phyloP scores from a whole-genome alignment of 768 basidiomycete genomes.

The Tylopilus subfusipes region DNA sequence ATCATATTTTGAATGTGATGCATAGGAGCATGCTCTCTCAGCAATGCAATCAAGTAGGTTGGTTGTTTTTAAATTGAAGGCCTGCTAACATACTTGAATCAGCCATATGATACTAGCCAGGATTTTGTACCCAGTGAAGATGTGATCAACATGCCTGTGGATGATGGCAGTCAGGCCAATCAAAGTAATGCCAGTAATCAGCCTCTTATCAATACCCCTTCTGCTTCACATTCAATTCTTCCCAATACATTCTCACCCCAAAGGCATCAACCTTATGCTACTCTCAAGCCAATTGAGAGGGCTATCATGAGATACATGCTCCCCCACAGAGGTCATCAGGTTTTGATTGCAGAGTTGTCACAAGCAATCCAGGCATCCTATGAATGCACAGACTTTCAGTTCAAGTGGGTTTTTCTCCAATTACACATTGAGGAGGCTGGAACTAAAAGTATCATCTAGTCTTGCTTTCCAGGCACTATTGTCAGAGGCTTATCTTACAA shows the following conservation, averaged over 20 bases:
- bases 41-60: constrained; percentile 8
- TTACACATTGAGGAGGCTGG: background rate
- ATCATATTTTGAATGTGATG: constrained; percentile 26
- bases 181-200: background rate
- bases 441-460: constrained; percentile 3
- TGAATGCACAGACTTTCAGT: constrained; percentile 18
- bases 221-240: constrained; percentile 1
- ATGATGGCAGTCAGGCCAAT: background rate
- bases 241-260: constrained; percentile 22
- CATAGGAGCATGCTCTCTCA: constrained; percentile 6
- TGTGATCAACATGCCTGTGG: background rate
- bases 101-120: constrained; percentile 6
- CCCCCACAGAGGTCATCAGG: background rate
- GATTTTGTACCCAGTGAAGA: background rate
- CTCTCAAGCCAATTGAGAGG: constrained; percentile 17
- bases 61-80: background rate
- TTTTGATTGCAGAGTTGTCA: constrained; percentile 16
- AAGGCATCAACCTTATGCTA: constrained; percentile 15
- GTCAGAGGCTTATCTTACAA: constrained; percentile 30
- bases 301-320: constrained; percentile 18
- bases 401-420: constrained; percentile 17
- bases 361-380: constrained; percentile 5
- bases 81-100: background rate
- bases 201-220: background rate
- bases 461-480: constrained; percentile 20